Conservation (phyloP, 2,329 filamentous ascomycete genomes). For the Fusarium staphyleae region DNA sequence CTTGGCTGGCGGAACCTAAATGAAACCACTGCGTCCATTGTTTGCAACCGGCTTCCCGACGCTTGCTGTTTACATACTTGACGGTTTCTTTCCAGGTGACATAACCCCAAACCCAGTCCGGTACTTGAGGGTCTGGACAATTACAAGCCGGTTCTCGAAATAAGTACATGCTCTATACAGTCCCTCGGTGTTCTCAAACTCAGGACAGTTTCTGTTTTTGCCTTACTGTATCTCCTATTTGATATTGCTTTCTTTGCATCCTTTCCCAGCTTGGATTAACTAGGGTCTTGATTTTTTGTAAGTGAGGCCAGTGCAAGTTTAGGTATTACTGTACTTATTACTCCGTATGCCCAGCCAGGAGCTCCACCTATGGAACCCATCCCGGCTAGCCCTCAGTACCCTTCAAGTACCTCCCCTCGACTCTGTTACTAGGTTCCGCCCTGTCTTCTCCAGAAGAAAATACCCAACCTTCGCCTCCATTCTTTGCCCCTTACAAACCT, state of each 20-base stretch:
- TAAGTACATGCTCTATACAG: neutral
- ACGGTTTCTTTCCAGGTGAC: neutral
- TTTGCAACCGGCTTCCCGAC: slow-evolving; percentile 8
- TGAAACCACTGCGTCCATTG: neutral
- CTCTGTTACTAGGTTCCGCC: neutral
- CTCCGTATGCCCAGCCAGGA: neutral
- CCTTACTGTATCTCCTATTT: no score
- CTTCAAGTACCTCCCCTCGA: slow-evolving; percentile 12
- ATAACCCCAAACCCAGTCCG: slow-evolving; percentile 7
- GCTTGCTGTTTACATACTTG: neutral
- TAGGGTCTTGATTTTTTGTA: neutral
- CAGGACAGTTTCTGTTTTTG: no score
- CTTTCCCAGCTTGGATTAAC: no score
- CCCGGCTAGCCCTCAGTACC: slow-evolving; percentile 26
- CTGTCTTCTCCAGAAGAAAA: slow-evolving; percentile 5
- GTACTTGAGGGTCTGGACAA: neutral
- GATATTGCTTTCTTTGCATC: no score
- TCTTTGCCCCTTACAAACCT: slow-evolving; percentile 7
- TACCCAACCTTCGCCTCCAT: neutral
- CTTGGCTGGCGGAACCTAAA: neutral
- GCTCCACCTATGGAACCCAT: no score
- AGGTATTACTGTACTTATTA: slow-evolving; percentile 8
- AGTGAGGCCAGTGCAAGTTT: slow-evolving; percentile 2
- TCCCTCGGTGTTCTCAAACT: neutral
- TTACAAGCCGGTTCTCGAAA: slow-evolving; percentile 1